These are phyloP conservation scores for Phytophthora agathidicida DNA, from an alignment of 352 stramenopile genomes.

Conservation along the genomic window DNA sequence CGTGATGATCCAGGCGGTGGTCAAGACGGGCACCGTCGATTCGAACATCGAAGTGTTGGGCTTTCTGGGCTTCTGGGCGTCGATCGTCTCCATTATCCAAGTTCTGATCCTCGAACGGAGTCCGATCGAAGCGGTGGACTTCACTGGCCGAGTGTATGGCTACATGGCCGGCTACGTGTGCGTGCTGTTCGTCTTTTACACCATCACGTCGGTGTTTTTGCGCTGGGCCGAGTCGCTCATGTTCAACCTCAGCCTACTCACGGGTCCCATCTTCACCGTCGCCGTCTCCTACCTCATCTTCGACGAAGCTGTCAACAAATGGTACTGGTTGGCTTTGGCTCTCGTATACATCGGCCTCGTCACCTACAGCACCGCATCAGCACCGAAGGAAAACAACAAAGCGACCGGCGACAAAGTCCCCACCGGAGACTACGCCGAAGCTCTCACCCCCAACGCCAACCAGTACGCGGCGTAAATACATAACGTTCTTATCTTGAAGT, in stretches of 20 bases:
- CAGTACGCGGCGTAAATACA: too few relatives aligned
- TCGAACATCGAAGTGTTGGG: constrained; percentile 65
- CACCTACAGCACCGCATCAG: constrained; percentile 49
- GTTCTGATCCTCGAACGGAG: constrained; percentile 52
- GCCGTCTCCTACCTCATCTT: constrained; percentile 64
- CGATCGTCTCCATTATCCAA: constrained; percentile 60
- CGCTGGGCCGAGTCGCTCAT: constrained; percentile 66
- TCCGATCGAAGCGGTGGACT: constrained; percentile 52
- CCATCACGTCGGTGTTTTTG: constrained; percentile 61
- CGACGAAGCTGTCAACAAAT: constrained; percentile 58
- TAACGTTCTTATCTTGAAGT: constrained; percentile 11
- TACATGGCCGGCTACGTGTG: constrained; percentile 66
- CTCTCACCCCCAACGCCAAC: constrained; percentile 16
- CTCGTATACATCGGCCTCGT: constrained; percentile 65
- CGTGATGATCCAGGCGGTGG: constrained; percentile 75
- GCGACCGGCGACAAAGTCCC: constrained; percentile 11
- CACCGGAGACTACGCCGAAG: constrained; percentile 25
- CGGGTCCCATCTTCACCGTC: constrained; percentile 62
- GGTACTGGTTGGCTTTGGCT: constrained; percentile 65
- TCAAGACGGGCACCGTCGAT: constrained; percentile 61
- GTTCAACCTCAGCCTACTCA: constrained; percentile 75
- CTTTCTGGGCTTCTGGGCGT: constrained; percentile 59
- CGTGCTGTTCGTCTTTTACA: constrained; percentile 70
- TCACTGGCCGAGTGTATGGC: constrained; percentile 53
- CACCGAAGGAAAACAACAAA: constrained; percentile 34